Conservation (phyloP, 192 early-diverging fungal species). For the Umbelopsis isabellina region DNA sequence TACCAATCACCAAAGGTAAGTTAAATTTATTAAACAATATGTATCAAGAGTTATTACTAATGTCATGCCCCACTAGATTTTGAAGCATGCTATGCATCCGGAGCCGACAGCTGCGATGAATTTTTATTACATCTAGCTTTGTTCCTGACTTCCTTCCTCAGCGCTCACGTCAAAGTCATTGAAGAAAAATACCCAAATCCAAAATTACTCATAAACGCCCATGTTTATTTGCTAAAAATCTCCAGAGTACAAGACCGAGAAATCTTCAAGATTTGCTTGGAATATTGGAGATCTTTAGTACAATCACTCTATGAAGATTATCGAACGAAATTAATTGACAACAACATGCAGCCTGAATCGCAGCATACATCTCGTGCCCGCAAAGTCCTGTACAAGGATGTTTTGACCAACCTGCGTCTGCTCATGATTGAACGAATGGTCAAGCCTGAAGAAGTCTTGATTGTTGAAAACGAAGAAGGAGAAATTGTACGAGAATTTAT, state of each 20-base stretch:
- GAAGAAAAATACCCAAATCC: slow-evolving; percentile 42
- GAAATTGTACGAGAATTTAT: slow-evolving; percentile 97
- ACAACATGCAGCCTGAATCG: not conserved
- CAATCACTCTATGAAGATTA: slow-evolving; percentile 21
- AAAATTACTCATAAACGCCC: slow-evolving; percentile 70
- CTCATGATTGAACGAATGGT: slow-evolving; percentile 99
- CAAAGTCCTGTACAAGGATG: slow-evolving; percentile 80
- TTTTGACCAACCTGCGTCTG: slow-evolving; percentile 83
- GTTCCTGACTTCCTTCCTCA: slow-evolving; percentile 88
- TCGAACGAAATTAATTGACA: slow-evolving; percentile 44
- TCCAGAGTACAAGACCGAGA: slow-evolving; percentile 95
- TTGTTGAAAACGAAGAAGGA: slow-evolving; percentile 99
- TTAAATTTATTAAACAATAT: not conserved
- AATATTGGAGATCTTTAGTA: slow-evolving; percentile 94
- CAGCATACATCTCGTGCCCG: slow-evolving; percentile 52
- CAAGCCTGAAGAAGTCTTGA: slow-evolving; percentile 96
- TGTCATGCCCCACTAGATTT: slow-evolving; percentile 59
- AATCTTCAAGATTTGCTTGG: slow-evolving; percentile 97
- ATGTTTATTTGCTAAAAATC: slow-evolving; percentile 88
- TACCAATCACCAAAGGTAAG: slow-evolving; percentile 70
- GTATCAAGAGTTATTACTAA: not conserved
- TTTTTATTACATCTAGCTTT: slow-evolving; percentile 96
- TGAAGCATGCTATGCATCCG: slow-evolving; percentile 77
- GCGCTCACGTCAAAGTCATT: slow-evolving; percentile 79
- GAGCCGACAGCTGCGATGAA: slow-evolving; percentile 86